phyloP scores from a whole-genome alignment of 495 filamentous ascomycete genomes.

The Talaromyces trachyspermus region DNA sequence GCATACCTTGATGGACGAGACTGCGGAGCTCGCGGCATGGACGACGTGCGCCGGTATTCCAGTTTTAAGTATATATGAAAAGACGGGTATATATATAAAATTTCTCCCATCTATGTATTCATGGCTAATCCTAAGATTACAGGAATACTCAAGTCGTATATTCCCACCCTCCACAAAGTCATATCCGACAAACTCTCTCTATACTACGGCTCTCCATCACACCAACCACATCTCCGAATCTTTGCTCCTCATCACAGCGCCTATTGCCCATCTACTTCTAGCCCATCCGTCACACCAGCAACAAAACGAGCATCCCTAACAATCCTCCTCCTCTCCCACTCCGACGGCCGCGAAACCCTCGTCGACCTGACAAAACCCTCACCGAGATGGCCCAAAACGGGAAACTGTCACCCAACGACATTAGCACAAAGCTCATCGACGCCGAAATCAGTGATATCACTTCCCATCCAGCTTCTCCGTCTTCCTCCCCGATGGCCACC shows the following conservation, averaged over 20 bases:
- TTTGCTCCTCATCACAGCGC: conserved; percentile 62
- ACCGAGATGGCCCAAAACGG: conserved; percentile 89
- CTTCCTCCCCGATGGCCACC: too few species aligned
- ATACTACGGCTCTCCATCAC: conserved; percentile 66
- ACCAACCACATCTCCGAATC: conserved; percentile 60
- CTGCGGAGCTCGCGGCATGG: conserved; percentile 86
- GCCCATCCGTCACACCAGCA: conserved; percentile 16
- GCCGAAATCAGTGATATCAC: conserved; percentile 67
- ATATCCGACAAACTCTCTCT: conserved; percentile 66
- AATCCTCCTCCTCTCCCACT: conserved; percentile 78
- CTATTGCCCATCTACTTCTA: conserved; percentile 15
- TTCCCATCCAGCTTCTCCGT: conserved; percentile 24
- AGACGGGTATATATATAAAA: conserved; percentile 54
- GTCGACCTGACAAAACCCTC: conserved; percentile 94
- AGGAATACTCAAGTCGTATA: conserved; percentile 83
- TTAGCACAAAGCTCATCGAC: conserved; percentile 81
- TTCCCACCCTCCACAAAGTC: conserved; percentile 65
- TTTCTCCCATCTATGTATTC: not conserved
- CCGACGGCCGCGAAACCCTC: conserved; percentile 85
- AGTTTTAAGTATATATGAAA: conserved; percentile 82
- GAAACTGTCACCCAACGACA: conserved; percentile 70
- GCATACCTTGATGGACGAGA: conserved; percentile 80
- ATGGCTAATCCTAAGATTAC: conserved; percentile 7
- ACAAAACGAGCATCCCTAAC: conserved; percentile 49
- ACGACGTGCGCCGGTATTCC: conserved; percentile 80